Percentiles rank a stretch among this genome's conserved stretches.
Evolutionary conservation across 495 filamentous ascomycete species (phyloP).

Genomic region (Penicillium psychrofluorescens): DNA sequence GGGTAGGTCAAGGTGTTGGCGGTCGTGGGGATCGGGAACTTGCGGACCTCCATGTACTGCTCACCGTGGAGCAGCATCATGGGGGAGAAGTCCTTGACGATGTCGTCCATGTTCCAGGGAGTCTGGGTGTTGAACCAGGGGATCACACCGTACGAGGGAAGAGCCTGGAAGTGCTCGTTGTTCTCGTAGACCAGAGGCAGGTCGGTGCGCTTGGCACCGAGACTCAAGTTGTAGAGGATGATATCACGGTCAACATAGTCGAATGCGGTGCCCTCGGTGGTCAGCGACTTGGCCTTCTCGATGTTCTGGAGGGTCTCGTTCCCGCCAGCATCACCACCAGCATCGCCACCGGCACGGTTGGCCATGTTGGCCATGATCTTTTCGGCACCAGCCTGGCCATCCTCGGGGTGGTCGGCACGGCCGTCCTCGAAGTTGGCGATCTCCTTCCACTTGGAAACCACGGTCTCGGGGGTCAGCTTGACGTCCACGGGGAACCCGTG

Average conservation of each 20-base stretch:
- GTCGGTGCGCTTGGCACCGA: constrained; percentile 91
- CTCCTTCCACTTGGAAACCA: constrained; percentile 67
- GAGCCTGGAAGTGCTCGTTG: constrained; percentile 79
- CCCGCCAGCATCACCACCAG: constrained; percentile 23
- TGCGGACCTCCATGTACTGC: constrained; percentile 93
- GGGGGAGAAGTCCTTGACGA: constrained; percentile 90
- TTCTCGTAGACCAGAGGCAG: constrained; percentile 84
- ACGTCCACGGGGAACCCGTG: constrained; percentile 89
- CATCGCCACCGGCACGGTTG: constrained; percentile 55
- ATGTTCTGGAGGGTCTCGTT: constrained; percentile 60
- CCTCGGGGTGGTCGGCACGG: constrained; percentile 82
- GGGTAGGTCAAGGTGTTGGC: constrained; percentile 74
- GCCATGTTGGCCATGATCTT: constrained; percentile 90
- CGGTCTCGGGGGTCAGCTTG: constrained; percentile 78
- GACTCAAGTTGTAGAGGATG: constrained; percentile 90
- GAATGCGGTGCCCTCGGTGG: constrained; percentile 71
- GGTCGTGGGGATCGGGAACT: constrained; percentile 88
- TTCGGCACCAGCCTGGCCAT: constrained; percentile 64
- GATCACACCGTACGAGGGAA: constrained; percentile 92
- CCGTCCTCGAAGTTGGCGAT: constrained; percentile 86
- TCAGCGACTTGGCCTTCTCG: constrained; percentile 63
- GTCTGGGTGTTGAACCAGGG: constrained; percentile 80
- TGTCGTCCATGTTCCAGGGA: constrained; percentile 73
- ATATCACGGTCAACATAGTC: constrained; percentile 77
- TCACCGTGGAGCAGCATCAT: constrained; percentile 99